Conservation (phyloP, 176 grass and related monocot genomes). For the Phyllostachys edulis region DNA sequence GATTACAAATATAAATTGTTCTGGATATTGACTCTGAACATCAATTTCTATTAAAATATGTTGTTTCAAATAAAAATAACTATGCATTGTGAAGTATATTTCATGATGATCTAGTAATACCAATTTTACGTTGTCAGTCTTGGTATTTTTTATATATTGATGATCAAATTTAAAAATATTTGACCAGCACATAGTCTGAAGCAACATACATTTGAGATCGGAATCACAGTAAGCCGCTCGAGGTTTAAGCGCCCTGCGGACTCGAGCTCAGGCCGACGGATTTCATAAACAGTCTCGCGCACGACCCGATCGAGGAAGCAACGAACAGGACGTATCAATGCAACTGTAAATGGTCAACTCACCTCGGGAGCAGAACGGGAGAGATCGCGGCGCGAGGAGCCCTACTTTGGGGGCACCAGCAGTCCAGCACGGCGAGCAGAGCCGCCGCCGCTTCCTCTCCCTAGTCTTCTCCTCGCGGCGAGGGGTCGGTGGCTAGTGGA, state of each 20-base stretch:
- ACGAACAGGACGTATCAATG: not conserved
- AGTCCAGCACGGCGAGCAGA: not conserved
- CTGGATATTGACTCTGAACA: too few species aligned
- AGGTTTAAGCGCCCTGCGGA: not conserved
- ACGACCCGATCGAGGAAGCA: not conserved
- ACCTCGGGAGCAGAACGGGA: not conserved
- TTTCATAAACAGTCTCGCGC: not conserved
- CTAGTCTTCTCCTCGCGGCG: not conserved
- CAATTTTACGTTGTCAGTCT: too few species aligned
- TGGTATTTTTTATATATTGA: too few species aligned
- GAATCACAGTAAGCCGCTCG: too few species aligned
- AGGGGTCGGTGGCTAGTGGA: not conserved
- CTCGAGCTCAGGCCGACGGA: not conserved
- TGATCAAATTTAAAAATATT: too few species aligned
- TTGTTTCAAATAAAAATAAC: too few species aligned
- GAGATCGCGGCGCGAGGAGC: not conserved
- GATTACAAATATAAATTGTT: too few species aligned
- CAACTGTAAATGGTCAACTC: not conserved
- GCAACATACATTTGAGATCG: too few species aligned
- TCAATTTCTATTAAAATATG: too few species aligned
- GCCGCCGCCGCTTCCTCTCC: not conserved
- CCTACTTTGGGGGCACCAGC: not conserved
- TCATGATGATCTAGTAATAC: too few species aligned
- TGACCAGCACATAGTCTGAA: too few species aligned
- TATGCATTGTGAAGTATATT: too few species aligned